A percentile compares a stretch with the other conserved stretches of the same genome.
These are phyloP conservation scores for Knoxdaviesia proteae DNA, from an alignment of 2,329 filamentous ascomycete genomes.

Conservation along the genomic window DNA sequence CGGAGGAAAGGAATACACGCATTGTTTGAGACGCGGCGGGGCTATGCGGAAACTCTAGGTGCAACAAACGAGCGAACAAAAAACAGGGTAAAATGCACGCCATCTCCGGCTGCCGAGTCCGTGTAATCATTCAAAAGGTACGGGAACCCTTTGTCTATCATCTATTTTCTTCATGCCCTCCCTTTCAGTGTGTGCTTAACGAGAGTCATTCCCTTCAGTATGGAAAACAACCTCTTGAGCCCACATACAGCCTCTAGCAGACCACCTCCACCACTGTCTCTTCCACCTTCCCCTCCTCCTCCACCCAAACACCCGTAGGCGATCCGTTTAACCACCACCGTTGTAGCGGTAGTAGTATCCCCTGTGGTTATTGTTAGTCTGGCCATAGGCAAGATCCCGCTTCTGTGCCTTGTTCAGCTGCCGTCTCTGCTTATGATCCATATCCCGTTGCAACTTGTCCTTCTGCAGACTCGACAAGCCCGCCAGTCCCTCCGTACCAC, in stretches of 20 bases:
- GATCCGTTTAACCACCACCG: slow-evolving; percentile 17
- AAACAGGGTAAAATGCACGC: not conserved
- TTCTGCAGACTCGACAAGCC: slow-evolving; percentile 61
- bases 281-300: no score
- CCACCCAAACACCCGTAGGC: no score
- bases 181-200: no score
- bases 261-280: no score
- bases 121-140: not conserved
- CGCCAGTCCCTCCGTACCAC: slow-evolving; percentile 58
- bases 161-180: no score
- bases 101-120: not conserved
- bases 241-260: no score
- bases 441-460: slow-evolving; percentile 39
- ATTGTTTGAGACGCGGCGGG: not conserved
- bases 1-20: no score
- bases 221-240: no score
- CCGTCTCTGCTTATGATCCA: slow-evolving; percentile 22
- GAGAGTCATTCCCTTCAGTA: no score
- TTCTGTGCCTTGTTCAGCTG: slow-evolving; percentile 28
- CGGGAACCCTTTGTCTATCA: no score
- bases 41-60: not conserved
- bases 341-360: slow-evolving; percentile 32
- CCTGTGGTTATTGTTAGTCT: slow-evolving; percentile 54
- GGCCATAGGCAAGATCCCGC: slow-evolving; percentile 51
- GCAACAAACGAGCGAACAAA: not conserved